Evolutionary conservation across 495 filamentous ascomycete genomes (phyloP).

Genomic region (Talaromyces nanjingensis): DNA sequence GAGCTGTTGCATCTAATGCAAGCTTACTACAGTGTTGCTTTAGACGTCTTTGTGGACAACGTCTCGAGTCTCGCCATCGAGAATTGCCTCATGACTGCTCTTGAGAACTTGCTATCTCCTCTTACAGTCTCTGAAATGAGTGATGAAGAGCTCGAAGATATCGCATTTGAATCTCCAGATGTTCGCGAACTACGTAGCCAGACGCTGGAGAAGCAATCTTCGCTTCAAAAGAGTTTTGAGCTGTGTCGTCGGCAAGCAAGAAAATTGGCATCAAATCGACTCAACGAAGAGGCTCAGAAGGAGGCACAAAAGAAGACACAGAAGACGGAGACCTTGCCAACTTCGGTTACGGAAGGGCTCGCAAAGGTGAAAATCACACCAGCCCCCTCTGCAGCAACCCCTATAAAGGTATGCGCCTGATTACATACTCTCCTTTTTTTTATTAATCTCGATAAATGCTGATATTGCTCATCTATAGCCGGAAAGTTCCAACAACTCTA

Average conservation of each 20-base stretch:
- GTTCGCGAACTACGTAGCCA: slow-evolving; percentile 7
- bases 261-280: slow-evolving; percentile 9
- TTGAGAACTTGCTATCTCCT: slow-evolving; percentile 22
- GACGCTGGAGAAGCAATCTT: slow-evolving; percentile 6
- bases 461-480: not conserved
- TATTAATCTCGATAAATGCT: not conserved
- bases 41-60: slow-evolving; percentile 49
- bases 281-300: not conserved
- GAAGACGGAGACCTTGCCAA: not conserved
- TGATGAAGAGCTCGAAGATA: slow-evolving; percentile 11
- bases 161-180: slow-evolving; percentile 9
- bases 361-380: not conserved
- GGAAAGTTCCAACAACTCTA: not conserved
- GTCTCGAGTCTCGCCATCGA: slow-evolving; percentile 53
- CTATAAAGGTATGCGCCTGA: not conserved
- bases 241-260: slow-evolving; percentile 11
- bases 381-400: not conserved
- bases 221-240: slow-evolving; percentile 8
- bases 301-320: not conserved
- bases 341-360: not conserved
- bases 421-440: not conserved
- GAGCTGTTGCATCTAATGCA: slow-evolving; percentile 10
- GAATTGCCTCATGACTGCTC: slow-evolving; percentile 41
- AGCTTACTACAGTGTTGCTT: slow-evolving; percentile 9
- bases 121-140: slow-evolving; percentile 23